These are phyloP conservation scores for Entomophthora muscae DNA, from an alignment of 371 early-diverging fungal species.

Conservation along the genomic window DNA sequence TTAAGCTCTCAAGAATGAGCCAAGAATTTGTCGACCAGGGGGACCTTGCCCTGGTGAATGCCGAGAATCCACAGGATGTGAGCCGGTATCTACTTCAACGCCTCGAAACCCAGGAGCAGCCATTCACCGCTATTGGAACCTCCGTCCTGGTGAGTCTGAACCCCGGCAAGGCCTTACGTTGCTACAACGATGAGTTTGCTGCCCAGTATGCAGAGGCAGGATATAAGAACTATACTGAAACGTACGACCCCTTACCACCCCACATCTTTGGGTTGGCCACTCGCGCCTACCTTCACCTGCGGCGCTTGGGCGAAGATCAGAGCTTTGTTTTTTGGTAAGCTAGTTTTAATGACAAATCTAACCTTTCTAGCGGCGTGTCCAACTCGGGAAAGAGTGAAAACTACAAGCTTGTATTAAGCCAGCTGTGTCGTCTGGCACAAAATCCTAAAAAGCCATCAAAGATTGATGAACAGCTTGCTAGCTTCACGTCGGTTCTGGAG, in stretches of 20 bases:
- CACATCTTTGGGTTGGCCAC: slow-evolving; percentile 72
- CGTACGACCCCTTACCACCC: slow-evolving; percentile 20
- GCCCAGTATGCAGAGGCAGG: neutral
- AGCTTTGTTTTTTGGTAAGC: slow-evolving; percentile 36
- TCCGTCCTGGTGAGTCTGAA: neutral
- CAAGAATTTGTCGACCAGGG: too few relatives aligned
- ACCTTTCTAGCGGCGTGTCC: slow-evolving; percentile 41
- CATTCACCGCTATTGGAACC: neutral
- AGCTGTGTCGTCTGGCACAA: slow-evolving; percentile 44
- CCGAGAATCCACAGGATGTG: too few relatives aligned
- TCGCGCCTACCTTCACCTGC: slow-evolving; percentile 59
- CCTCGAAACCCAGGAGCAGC: neutral
- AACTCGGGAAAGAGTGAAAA: slow-evolving; percentile 70
- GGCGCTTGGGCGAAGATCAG: slow-evolving; percentile 63
- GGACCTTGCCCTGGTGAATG: too few relatives aligned
- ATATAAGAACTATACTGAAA: neutral
- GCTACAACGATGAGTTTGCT: neutral
- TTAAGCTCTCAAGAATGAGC: too few relatives aligned
- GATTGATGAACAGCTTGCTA: neutral
- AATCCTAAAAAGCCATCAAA: neutral
- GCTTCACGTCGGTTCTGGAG: slow-evolving; percentile 41
- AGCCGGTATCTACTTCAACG: neutral
- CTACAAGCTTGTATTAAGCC: slow-evolving; percentile 39
- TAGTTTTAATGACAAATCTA: neutral
- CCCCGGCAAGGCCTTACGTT: neutral